Base-by-base conservation (phyloP, 179 eudicot genomes). In the Monotropa hypopitys region DNA sequence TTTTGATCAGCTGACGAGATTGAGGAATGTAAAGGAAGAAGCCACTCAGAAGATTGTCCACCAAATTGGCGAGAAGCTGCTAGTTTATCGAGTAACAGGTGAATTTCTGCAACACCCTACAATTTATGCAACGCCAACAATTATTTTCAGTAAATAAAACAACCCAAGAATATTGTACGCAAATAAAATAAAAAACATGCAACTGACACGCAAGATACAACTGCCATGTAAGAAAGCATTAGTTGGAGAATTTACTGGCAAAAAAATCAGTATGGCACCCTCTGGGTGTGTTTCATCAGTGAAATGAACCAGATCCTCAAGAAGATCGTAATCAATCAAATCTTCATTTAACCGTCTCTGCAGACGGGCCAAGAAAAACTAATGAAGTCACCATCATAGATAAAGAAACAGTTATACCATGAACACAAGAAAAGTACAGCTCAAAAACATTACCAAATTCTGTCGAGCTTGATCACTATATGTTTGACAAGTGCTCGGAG, bases 281-380 rank as follows among this genome's bases (percentile, higher is more conserved):
- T 91, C 92, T 35, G 86, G 86, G 81, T 88, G 85, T 65, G 88
- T 86, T 83, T 95, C 96, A 84, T 95, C 98, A 84, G 93, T 87
- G 82, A 90, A 84, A 79, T 89, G 89, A 63, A 95, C 90, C 87
- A 95, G 84, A 80, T 95, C 99, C 84, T 95, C 97, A 77, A 95
- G 92, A 86, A 95, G 86, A 89, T 95, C 99, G 85, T 89, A 95
- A 85, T 95, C 99, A 85, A 95, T 93, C 38, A 90, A 83, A 81
- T 91, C 98, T 89, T 93, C 98, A 81, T 95, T 89, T 85, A 95
- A 78, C 83, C 79, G 90, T 87, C 79, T 91, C 98, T 95, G 91
- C 70, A 66, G 57, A 79, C 47, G 32, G 42, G 21, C 35, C 77
- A 23, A 76, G 12, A 72, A 74, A 61, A 70, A 49, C 33, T 23